Conservation (phyloP, 768 basidiomycete genomes). For the Suillus subaureus region DNA sequence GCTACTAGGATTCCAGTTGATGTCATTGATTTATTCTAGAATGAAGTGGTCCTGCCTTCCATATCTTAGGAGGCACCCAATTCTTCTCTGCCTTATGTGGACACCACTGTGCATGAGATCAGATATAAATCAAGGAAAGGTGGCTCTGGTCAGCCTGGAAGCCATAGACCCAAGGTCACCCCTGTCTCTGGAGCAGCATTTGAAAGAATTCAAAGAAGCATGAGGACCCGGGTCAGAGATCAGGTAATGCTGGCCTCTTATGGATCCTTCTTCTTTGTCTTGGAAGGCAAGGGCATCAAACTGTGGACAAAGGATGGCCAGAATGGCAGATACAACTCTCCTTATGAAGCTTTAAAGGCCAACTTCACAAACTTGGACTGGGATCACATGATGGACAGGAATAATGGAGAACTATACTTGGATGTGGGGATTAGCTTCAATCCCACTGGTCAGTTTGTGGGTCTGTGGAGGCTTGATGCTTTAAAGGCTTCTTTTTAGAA, state of each 20-base stretch:
- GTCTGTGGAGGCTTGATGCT: too few relatives aligned
- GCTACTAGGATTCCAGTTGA: slow-evolving; percentile 12
- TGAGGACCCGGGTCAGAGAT: background rate
- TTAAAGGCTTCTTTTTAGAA: too few relatives aligned
- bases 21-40: slow-evolving; percentile 13
- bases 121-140: slow-evolving; percentile 1
- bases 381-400: too few relatives aligned
- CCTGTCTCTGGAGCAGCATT: background rate
- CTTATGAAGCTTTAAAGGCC: too few relatives aligned
- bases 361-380: too few relatives aligned
- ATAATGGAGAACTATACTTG: too few relatives aligned
- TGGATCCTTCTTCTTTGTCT: background rate
- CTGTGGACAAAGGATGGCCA: too few relatives aligned
- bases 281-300: too few relatives aligned
- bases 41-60: slow-evolving; percentile 9
- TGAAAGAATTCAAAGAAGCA: background rate
- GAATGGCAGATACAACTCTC: too few relatives aligned
- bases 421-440: too few relatives aligned
- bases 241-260: background rate
- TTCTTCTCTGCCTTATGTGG: background rate
- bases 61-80: background rate
- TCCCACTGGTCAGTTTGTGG: too few relatives aligned
- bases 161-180: background rate
- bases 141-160: background rate
- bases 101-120: slow-evolving; percentile 4